Percentiles rank a stretch among this genome's conserved stretches.
Evolutionary conservation across 768 basidiomycete genomes (phyloP).

Genomic region (Crucibulum laeve): DNA sequence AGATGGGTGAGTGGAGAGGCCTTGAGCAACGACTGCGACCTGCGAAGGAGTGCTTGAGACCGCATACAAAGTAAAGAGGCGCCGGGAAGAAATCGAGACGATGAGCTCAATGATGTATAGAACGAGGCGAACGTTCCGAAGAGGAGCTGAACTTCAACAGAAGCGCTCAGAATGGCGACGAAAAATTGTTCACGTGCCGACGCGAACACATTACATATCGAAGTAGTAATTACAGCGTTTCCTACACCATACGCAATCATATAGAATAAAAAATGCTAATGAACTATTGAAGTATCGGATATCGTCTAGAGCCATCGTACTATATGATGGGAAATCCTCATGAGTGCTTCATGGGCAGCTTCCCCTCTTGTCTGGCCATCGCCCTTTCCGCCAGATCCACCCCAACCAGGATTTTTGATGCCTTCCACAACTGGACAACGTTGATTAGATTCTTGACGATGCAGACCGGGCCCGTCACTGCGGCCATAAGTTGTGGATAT

Average conservation of each 20-base stretch:
- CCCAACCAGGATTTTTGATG: constrained; percentile 89
- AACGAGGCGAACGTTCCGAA: no score
- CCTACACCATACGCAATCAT: neutral
- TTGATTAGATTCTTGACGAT: constrained; percentile 89
- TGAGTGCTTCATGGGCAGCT: neutral
- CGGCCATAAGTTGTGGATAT: constrained; percentile 73
- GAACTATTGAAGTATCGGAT: neutral
- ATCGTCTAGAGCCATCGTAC: neutral
- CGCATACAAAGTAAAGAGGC: constrained; percentile 24
- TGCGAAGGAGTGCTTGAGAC: constrained; percentile 31
- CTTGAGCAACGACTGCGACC: constrained; percentile 34
- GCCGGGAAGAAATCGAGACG: neutral
- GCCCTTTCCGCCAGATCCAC: constrained; percentile 85
- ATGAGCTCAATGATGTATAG: neutral
- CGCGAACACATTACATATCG: constrained; percentile 1
- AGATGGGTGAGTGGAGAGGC: constrained; percentile 14
- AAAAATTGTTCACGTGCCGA: constrained; percentile 2
- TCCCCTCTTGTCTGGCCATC: constrained; percentile 20
- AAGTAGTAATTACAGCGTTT: constrained; percentile 1
- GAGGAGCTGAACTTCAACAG: neutral
- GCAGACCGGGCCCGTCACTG: constrained; percentile 62
- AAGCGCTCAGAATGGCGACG: neutral
- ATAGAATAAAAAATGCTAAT: constrained; percentile 1
- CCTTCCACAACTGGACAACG: constrained; percentile 96
- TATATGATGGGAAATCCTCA: no score